A percentile compares a stretch with the other conserved stretches of the same genome.
phyloP scores from a whole-genome alignment of 2,329 filamentous ascomycete genomes.

The Zelopaecilomyces penicillatus region DNA sequence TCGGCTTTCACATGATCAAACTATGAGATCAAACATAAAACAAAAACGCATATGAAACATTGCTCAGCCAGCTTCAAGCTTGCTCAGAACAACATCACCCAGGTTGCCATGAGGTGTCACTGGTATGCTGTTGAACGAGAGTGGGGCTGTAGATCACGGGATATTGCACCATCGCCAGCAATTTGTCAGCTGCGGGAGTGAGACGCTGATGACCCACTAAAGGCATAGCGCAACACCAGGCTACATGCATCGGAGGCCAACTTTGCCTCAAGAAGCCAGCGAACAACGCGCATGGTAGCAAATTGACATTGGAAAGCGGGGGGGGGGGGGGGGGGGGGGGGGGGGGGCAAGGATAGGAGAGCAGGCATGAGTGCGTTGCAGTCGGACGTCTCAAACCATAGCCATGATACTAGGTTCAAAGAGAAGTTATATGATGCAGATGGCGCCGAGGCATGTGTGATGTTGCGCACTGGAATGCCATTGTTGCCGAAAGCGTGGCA shows the following conservation, averaged over 20 bases:
- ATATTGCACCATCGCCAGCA: slow-evolving; percentile 50
- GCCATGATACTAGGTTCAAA: no score
- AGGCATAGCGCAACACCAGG: slow-evolving; percentile 15
- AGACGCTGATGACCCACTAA: slow-evolving; percentile 11
- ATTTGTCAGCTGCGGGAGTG: slow-evolving; percentile 32
- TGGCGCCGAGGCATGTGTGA: no score
- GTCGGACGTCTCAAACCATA: no score
- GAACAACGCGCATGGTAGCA: slow-evolving; percentile 1
- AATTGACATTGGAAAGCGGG: not conserved
- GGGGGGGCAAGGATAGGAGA: no score
- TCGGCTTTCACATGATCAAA: not conserved
- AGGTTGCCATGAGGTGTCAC: no score
- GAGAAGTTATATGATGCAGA: no score
- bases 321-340: not conserved
- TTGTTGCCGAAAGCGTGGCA: no score
- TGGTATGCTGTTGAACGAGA: not conserved
- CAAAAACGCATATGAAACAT: no score
- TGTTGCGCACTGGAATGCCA: no score
- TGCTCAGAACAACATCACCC: no score
- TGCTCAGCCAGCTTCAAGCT: no score
- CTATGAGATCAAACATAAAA: not conserved
- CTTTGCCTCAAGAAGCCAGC: slow-evolving; percentile 2
- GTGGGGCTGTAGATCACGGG: slow-evolving; percentile 39
- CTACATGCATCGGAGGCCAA: slow-evolving; percentile 9
- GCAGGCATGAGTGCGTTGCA: no score